Conservation (phyloP, 306 rosid genomes). For the Quercus gilva region DNA sequence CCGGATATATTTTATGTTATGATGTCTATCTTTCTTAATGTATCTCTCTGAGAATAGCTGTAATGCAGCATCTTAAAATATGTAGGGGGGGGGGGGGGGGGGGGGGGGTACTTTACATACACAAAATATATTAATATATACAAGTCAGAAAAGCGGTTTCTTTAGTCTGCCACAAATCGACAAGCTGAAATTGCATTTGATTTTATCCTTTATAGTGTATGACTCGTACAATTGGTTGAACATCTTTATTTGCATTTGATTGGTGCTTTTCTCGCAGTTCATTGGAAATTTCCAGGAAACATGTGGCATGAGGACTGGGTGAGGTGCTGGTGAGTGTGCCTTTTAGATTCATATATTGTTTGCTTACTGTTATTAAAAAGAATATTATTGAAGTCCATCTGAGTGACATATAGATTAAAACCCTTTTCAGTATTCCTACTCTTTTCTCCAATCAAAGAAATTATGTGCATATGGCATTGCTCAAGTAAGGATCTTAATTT, state of each 20-base stretch:
- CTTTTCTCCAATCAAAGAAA: background rate
- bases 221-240: background rate
- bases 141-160: too few relatives aligned
- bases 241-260: conserved; percentile 14
- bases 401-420: conserved; percentile 4
- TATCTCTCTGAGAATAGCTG: too few relatives aligned
- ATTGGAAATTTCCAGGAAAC: conserved; percentile 93
- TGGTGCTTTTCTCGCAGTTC: conserved; percentile 60
- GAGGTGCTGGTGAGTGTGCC: conserved; percentile 89
- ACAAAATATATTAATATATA: background rate
- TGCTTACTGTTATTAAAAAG: conserved; percentile 1
- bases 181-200: background rate
- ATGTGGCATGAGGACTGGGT: conserved; percentile 66
- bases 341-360: conserved; percentile 1
- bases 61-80: background rate
- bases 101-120: too few relatives aligned
- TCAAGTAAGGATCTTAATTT: background rate
- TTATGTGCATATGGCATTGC: background rate
- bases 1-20: too few relatives aligned
- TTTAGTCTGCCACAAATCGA: background rate
- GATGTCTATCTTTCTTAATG: too few relatives aligned
- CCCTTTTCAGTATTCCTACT: background rate
- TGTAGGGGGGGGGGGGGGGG: background rate
- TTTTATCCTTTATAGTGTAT: background rate
- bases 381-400: conserved; percentile 1